Evolutionary conservation across 805 yeast genomes (phyloP).

Genomic region (Starmera caribaea): DNA sequence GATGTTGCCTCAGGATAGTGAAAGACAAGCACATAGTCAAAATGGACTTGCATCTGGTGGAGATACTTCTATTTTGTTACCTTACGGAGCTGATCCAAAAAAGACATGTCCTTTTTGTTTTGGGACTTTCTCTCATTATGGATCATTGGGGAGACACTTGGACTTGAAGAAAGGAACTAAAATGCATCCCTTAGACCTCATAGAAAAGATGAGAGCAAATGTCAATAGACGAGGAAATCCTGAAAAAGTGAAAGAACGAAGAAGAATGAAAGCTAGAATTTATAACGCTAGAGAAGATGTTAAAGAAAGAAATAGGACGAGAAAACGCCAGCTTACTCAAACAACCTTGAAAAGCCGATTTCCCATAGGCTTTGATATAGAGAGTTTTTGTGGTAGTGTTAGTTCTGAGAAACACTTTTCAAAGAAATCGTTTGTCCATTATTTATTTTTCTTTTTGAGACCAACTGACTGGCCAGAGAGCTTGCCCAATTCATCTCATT

Average conservation of each 20-base stretch:
- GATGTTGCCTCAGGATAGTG: background rate
- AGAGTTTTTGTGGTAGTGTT: no score
- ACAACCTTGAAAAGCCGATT: no score
- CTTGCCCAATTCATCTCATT: no score
- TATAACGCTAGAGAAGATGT: conserved; percentile 41
- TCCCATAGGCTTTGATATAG: no score
- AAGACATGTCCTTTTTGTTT: conserved; percentile 43
- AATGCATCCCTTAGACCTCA: conserved; percentile 39
- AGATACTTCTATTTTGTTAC: conserved; percentile 11
- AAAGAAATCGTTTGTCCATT: no score
- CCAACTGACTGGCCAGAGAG: no score
- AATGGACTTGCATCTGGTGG: background rate
- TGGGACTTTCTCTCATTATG: conserved; percentile 43
- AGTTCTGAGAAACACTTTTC: no score
- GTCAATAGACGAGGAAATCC: conserved; percentile 45
- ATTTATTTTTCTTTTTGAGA: no score
- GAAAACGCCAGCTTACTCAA: no score
- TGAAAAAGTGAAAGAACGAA: conserved; percentile 28
- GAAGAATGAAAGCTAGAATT: conserved; percentile 29
- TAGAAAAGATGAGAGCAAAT: conserved; percentile 25
- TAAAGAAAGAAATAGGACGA: conserved; percentile 30
- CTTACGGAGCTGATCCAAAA: conserved; percentile 22
- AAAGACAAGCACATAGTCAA: background rate
- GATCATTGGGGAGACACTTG: conserved; percentile 51
- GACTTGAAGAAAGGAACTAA: conserved; percentile 45